These are phyloP conservation scores for Xanthoconium stramineum DNA, from an alignment of 768 basidiomycete species.

Conservation along the genomic window DNA sequence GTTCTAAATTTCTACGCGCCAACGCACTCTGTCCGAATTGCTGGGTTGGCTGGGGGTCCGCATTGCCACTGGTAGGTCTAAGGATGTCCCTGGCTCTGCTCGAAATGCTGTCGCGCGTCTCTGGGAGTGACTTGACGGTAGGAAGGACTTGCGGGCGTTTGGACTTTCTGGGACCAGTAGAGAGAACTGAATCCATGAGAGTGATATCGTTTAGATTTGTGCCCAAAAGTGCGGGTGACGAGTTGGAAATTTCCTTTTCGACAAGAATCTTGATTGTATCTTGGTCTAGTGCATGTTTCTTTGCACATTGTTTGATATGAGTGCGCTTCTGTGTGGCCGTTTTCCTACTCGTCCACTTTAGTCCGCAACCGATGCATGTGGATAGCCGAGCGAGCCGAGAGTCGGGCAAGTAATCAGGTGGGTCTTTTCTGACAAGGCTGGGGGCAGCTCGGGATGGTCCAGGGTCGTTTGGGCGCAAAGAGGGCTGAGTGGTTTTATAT, in stretches of 20 bases:
- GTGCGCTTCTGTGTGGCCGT: slow-evolving; percentile 55
- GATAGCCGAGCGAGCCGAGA: slow-evolving; percentile 45
- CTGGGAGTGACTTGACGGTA: slow-evolving; percentile 44
- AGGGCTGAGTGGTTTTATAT: slow-evolving; percentile 17
- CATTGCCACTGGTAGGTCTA: slow-evolving; percentile 3
- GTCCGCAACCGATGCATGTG: slow-evolving; percentile 63
- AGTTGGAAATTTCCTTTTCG: slow-evolving; percentile 41
- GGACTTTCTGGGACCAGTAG: slow-evolving; percentile 42
- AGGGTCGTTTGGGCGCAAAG: neutral
- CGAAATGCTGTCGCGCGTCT: slow-evolving; percentile 44
- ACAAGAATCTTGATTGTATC: slow-evolving; percentile 57
- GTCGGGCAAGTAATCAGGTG: slow-evolving; percentile 40
- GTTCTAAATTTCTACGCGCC: slow-evolving; percentile 10
- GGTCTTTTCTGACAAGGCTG: slow-evolving; percentile 4
- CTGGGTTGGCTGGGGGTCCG: slow-evolving; percentile 27
- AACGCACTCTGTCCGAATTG: slow-evolving; percentile 33
- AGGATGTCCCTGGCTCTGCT: slow-evolving; percentile 38
- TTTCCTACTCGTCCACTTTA: slow-evolving; percentile 70
- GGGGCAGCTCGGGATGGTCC: slow-evolving; percentile 1
- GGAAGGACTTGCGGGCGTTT: slow-evolving; percentile 36
- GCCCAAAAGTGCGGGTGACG: neutral
- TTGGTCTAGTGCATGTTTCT: slow-evolving; percentile 50
- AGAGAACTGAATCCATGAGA: slow-evolving; percentile 53
- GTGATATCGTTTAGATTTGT: slow-evolving; percentile 26
- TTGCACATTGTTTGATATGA: slow-evolving; percentile 69